phyloP scores from a whole-genome alignment of 179 eudicot species.

The Spergularia azorica region DNA sequence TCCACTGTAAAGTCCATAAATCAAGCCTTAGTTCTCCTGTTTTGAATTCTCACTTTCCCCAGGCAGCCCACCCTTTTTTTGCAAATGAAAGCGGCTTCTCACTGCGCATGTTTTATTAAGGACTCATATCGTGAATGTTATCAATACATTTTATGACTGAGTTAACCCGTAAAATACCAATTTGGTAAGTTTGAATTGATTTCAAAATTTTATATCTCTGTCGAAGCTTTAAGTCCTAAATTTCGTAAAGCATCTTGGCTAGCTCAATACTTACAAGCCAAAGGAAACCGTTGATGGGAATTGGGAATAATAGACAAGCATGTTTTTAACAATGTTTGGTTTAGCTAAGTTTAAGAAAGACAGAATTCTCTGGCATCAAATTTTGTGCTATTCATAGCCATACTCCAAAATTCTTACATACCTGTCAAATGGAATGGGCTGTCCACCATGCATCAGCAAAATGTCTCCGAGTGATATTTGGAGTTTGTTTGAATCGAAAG shows the following conservation, averaged over 20 bases:
- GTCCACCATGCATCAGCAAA: constrained; percentile 86
- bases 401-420: constrained; percentile 18
- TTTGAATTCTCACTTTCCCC: no score
- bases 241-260: neutral
- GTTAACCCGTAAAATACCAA: no score
- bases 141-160: no score
- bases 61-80: no score
- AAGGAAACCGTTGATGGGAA: neutral
- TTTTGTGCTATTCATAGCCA: constrained; percentile 2
- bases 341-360: neutral
- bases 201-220: neutral
- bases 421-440: constrained; percentile 89
- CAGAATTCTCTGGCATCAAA: neutral
- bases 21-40: neutral
- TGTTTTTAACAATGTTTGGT: neutral
- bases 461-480: constrained; percentile 82
- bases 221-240: neutral
- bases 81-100: no score
- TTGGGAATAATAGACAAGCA: neutral
- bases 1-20: neutral
- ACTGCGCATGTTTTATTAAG: no score
- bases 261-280: neutral
- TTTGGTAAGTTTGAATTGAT: no score
- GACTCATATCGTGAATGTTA: no score
- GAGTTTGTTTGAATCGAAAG: constrained; percentile 65